Base-by-base conservation (phyloP, 169 alveolate genomes). In the Eimeria sp. region DNA sequence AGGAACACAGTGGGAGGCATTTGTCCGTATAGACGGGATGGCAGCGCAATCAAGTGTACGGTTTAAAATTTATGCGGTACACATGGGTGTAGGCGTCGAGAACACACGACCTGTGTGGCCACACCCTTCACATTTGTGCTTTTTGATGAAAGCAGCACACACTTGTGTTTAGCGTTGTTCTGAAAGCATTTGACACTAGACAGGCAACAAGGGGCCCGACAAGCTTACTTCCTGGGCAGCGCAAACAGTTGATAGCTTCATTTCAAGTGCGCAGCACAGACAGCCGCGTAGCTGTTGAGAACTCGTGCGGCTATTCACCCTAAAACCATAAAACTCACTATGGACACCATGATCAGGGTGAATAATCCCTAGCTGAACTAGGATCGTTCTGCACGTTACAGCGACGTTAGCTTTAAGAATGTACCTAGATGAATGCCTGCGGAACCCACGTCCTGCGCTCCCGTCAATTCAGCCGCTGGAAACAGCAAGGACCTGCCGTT, bases 141-240 rank as follows among this genome's bases (percentile, higher is more conserved):
- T 30, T 30, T 10, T 34, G 51, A 34, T 20, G 80, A 27, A 25
- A 70, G 25, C 47, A 10, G 45, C 22, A 67, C n/a, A 27, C 25
- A 16, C 80, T 30, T 30, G 80, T 49, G 51, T 70, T 34, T 10
- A 7, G n/a, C 22, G 7, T 30, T n/a, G 51, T 34, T 5, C 34
- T 10, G n/a, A 70, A 34, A 70, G 80, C 22, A 27, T 34, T 5
- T 70, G 25, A n/a, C 51, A 70, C 2, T 70, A n/a, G 16, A 10
- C 10, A 7, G 27, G 9, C 14, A 0, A n/a, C 47, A 70, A n/a
- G 16, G 10, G 16, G 22, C 80, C 3, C 47, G 34, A 34, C 25
- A 65, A n/a, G 47, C 80, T 30, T 49, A 70, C 80, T 34, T 70
- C 80, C 80, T 70, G 80, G 9, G 51, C 25, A 70, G 51, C 80